These are phyloP conservation scores for Rhizophora apiculata DNA, from an alignment of 345 rosid genomes.

Conservation along the genomic window DNA sequence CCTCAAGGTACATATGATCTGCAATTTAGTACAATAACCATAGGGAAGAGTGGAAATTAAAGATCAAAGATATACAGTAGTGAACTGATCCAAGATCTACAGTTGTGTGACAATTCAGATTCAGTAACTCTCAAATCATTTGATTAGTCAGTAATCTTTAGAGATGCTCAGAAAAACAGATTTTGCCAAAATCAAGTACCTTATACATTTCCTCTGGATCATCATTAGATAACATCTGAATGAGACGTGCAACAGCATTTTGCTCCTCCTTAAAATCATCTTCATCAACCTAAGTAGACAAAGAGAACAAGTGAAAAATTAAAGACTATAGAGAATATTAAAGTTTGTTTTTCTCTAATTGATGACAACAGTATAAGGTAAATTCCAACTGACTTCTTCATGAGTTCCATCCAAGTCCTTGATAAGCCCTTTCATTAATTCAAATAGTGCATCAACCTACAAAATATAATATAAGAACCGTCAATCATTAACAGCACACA, in stretches of 20 bases:
- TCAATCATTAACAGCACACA: conserved; percentile 10
- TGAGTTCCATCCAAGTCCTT: conserved; percentile 74
- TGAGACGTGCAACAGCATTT: conserved; percentile 92
- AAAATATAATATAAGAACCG: conserved; percentile 16
- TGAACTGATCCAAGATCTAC: background rate
- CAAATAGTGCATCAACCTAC: conserved; percentile 91
- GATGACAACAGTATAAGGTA: conserved; percentile 9
- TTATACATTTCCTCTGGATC: conserved; percentile 95
- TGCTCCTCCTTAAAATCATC: conserved; percentile 98
- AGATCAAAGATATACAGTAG: background rate
- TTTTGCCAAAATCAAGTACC: conserved; percentile 43
- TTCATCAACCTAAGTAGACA: conserved; percentile 61
- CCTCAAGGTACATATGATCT: conserved; percentile 79
- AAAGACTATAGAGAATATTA: background rate
- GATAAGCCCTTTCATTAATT: conserved; percentile 86
- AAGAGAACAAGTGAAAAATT: background rate
- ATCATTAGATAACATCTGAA: conserved; percentile 83
- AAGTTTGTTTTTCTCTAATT: background rate
- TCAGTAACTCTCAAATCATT: background rate
- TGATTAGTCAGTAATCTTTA: background rate
- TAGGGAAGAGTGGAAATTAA: background rate
- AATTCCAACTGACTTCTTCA: conserved; percentile 56
- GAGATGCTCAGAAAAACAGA: background rate
- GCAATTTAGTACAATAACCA: conserved; percentile 27
- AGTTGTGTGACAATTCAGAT: background rate